Conservation (phyloP, 306 rosid genomes). For the Cucurbita pepo region DNA sequence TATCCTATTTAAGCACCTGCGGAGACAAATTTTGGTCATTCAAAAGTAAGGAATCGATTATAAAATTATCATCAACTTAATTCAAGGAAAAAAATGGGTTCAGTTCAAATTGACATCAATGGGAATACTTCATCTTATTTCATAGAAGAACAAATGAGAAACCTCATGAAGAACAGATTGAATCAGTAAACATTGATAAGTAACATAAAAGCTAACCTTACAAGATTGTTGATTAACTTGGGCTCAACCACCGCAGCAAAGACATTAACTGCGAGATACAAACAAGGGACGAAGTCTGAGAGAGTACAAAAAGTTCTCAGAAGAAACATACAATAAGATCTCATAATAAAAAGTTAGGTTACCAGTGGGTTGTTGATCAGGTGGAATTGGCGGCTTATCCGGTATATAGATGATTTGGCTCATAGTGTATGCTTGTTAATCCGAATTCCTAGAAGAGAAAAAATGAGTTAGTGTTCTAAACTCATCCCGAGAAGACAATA, state of each 20-base stretch:
- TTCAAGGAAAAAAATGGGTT: neutral
- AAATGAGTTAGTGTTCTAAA: neutral
- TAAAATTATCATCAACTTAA: neutral
- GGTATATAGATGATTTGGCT: slow-evolving; percentile 53
- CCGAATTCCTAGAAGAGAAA: neutral
- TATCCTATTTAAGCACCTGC: slow-evolving; percentile 52
- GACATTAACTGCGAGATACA: slow-evolving; percentile 18
- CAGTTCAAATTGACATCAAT: neutral
- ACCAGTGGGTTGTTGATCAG: slow-evolving; percentile 65
- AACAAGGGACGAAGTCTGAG: neutral
- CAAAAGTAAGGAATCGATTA: neutral
- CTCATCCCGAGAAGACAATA: neutral
- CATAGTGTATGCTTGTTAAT: neutral
- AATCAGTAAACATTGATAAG: neutral
- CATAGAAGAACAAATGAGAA: neutral
- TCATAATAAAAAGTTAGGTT: neutral
- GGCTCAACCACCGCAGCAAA: slow-evolving; percentile 54
- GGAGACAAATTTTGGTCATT: neutral
- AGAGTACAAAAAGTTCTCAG: neutral
- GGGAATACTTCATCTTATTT: neutral
- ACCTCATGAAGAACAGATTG: neutral
- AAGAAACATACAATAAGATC: neutral
- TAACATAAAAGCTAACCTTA: slow-evolving; percentile 31
- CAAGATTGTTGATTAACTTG: slow-evolving; percentile 51
- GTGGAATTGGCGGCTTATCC: slow-evolving; percentile 36